These are phyloP conservation scores for Stereum hirsutum DNA, from an alignment of 1,284 basidiomycete species.

Conservation along the genomic window DNA sequence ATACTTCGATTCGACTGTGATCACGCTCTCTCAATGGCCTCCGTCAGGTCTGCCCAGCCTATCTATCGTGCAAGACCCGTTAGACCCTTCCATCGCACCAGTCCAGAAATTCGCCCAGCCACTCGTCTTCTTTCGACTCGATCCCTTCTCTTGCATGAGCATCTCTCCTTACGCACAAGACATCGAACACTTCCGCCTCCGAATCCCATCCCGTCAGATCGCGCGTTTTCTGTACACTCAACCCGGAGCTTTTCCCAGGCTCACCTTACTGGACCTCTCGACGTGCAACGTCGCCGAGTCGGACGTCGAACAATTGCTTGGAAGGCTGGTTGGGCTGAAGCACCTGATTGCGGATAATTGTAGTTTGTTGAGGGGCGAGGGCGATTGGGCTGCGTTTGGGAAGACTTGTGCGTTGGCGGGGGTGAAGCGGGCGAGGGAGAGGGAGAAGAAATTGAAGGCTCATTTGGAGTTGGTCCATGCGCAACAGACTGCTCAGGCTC, in stretches of 20 bases:
- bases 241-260: conserved; percentile 24
- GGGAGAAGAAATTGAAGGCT: conserved; percentile 46
- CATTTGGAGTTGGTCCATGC: conserved; percentile 45
- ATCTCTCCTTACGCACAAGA: conserved; percentile 32
- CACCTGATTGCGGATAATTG: conserved; percentile 51
- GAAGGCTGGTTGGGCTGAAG: conserved; percentile 31
- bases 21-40: conserved; percentile 50
- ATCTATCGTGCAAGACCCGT: conserved; percentile 61
- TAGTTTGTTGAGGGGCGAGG: conserved; percentile 16
- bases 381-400: conserved; percentile 49
- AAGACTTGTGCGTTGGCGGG: conserved; percentile 45
- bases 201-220: conserved; percentile 50
- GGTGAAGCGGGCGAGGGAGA: conserved; percentile 39
- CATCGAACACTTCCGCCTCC: conserved; percentile 41
- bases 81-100: conserved; percentile 27
- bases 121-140: conserved; percentile 61
- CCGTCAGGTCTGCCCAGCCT: conserved; percentile 30
- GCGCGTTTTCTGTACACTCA: conserved; percentile 29
- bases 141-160: conserved; percentile 35
- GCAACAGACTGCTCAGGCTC: not conserved
- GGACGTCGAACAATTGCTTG: conserved; percentile 42
- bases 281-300: conserved; percentile 38
- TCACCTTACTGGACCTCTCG: conserved; percentile 51
- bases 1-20: conserved; percentile 57
- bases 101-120: conserved; percentile 55